Base-by-base conservation (phyloP, 176 grass and related monocot genomes). In the Carex parvula region DNA sequence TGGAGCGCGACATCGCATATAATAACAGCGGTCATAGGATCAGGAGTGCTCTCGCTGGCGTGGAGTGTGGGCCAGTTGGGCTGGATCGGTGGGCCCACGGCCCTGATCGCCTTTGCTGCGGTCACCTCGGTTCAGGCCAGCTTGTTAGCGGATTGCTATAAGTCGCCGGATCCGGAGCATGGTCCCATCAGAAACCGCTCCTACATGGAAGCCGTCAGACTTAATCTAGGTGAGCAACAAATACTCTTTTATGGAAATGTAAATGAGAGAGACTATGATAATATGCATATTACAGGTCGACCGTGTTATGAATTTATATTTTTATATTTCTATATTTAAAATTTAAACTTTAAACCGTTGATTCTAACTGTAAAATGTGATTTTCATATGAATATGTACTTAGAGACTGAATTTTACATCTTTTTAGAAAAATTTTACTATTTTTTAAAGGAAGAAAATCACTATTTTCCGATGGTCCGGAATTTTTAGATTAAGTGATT, bases 11-110 rank as follows among this genome's bases (percentile, higher is more conserved):
- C 79, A 7, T 92, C 94, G 37, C 92, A 97, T 83, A 88, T 97
- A 65, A 89, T 94, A 64, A 97, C 94, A 48, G 94, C 87, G 60
- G 92, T 94, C 41, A 92, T 97, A 12, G 90, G 92, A 0, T 92
- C 92, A 24, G 92, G 95, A 52, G 92, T 97, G 75, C 61, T 94
- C 44, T 94, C 95, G 22, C 74, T 97, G 22, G 90, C 90, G 26
- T 97, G 92, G 95, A 92, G 92, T 83, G 88, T 98, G 60, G 95
- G 90, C 20, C 92, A 98, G 71, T 73, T 98, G 2, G 92, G 95
- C 3, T 98, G 95, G 95, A 78, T 86, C 13, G 87, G 75, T 0
- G 95, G 95, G 1, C 92, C 95, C n/a, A 29, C 57, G 17, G 81
- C 81, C 17, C 62, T 98, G 37, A 10, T 93, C 46, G 42, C 89